Conservation (phyloP, 148 eudicot species). For the Arbutus unedo region DNA sequence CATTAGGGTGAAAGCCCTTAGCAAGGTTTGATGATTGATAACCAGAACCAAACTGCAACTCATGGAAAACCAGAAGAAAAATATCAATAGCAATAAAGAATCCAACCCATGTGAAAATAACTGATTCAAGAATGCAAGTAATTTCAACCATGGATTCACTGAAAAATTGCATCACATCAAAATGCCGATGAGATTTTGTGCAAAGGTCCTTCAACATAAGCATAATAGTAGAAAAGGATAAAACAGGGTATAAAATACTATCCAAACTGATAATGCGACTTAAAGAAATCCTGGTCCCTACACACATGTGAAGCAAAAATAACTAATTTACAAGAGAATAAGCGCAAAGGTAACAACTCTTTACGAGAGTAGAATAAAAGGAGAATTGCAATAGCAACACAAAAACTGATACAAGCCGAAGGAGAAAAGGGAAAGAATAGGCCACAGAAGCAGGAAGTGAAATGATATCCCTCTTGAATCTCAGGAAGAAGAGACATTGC, state of each 20-base stretch:
- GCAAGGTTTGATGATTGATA: slow-evolving; percentile 37
- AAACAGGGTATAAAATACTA: background rate
- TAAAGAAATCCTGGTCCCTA: background rate
- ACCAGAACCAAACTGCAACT: slow-evolving; percentile 54
- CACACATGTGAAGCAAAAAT: background rate
- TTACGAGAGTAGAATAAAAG: background rate
- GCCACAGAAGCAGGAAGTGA: background rate
- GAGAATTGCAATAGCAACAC: background rate
- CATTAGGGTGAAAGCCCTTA: slow-evolving; percentile 41
- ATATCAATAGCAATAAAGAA: background rate
- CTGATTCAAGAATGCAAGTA: background rate
- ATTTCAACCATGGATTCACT: background rate
- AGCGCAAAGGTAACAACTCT: too few relatives aligned
- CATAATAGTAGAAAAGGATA: background rate
- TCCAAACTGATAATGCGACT: background rate
- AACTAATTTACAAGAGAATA: background rate
- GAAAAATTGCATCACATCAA: background rate
- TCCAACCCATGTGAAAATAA: background rate
- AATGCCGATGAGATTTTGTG: background rate
- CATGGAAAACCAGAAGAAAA: slow-evolving; percentile 15
- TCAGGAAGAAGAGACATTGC: background rate
- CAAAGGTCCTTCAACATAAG: background rate
- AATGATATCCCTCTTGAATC: background rate
- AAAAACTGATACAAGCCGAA: background rate
- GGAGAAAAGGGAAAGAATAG: background rate